Conservation (phyloP, 176 grass and related monocot genomes). For the Bromus sterilis region DNA sequence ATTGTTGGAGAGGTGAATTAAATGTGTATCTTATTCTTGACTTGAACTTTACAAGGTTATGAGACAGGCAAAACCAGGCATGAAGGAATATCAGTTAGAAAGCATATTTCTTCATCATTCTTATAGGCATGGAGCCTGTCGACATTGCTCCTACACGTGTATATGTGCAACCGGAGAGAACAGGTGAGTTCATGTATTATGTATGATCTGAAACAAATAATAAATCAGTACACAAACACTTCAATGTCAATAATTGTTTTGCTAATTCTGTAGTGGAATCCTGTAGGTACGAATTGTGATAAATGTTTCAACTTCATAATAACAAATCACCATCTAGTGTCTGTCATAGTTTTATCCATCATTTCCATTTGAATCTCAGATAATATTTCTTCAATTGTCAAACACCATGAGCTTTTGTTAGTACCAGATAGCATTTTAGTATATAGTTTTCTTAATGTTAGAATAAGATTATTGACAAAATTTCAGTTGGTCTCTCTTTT, state of each 20-base stretch:
- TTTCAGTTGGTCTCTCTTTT: not conserved
- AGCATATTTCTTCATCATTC: conserved; percentile 92
- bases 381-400: conserved; percentile 1
- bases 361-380: not conserved
- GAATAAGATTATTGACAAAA: not conserved
- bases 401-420: not conserved
- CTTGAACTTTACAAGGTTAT: conserved; percentile 63
- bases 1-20: not conserved
- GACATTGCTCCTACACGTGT: conserved; percentile 95
- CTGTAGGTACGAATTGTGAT: not conserved
- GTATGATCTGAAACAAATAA: not conserved
- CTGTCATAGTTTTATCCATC: not conserved
- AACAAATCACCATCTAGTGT: not conserved
- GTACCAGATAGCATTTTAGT: not conserved
- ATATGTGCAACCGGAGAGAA: conserved; percentile 96
- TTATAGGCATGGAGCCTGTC: conserved; percentile 91
- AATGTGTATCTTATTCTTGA: conserved; percentile 3
- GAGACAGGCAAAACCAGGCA: conserved; percentile 66
- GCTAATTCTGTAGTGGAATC: not conserved
- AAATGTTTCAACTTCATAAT: not conserved
- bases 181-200: conserved; percentile 33
- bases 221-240: not conserved
- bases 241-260: not conserved
- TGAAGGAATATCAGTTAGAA: conserved; percentile 97
- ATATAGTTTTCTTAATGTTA: not conserved